Evolutionary conservation across 78 protist species (phyloP).

Genomic region (Tieghemostelium lacteum): DNA sequence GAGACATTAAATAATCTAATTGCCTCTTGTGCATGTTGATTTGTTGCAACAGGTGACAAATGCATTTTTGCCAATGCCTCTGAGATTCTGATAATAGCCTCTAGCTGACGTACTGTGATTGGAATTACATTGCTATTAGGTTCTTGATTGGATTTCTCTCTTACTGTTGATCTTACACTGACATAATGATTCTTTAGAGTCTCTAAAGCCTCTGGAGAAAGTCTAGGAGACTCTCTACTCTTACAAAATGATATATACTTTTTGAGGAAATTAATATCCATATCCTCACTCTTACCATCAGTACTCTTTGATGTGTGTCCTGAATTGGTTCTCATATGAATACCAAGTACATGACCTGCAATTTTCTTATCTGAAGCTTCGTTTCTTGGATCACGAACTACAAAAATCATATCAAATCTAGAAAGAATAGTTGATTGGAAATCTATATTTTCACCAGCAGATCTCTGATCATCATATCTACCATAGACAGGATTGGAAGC

Average conservation of each 20-base stretch:
- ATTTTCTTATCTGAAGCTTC: constrained; percentile 85
- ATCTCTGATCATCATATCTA: constrained; percentile 93
- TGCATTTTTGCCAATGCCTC: constrained; percentile 90
- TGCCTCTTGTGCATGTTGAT: constrained; percentile 86
- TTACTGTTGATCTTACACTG: constrained; percentile 52
- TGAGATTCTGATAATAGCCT: constrained; percentile 93
- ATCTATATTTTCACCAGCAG: constrained; percentile 91
- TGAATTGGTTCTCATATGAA: constrained; percentile 7
- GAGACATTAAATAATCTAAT: constrained; percentile 88
- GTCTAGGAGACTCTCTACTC: constrained; percentile 84
- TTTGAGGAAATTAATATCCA: constrained; percentile 35
- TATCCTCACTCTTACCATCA: not conserved
- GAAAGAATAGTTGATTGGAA: constrained; percentile 98
- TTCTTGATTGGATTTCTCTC: not conserved
- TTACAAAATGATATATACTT: constrained; percentile 89
- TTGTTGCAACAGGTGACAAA: constrained; percentile 47
- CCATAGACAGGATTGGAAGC: constrained; percentile 99
- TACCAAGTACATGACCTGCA: constrained; percentile 33
- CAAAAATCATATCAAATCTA: constrained; percentile 99
- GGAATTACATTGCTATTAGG: constrained; percentile 76
- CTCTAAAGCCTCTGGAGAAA: constrained; percentile 88
- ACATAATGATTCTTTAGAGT: constrained; percentile 67
- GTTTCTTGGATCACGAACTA: constrained; percentile 92
- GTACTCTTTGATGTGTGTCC: not conserved
- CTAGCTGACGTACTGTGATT: constrained; percentile 93